phyloP scores from a whole-genome alignment of 257 asterid genomes.

The Solanum chaucha region DNA sequence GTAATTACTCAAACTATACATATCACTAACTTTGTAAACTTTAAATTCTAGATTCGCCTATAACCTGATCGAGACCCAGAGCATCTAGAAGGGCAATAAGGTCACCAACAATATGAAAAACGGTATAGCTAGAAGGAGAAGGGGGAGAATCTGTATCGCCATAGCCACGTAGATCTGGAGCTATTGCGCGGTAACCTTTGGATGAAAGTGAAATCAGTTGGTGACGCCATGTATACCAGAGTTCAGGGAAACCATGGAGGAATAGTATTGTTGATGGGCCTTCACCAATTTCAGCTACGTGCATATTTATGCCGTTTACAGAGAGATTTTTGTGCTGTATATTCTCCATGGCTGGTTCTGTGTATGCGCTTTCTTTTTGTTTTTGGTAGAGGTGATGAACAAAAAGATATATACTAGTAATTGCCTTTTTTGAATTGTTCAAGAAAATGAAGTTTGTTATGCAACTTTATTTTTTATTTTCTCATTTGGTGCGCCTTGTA shows the following conservation, averaged over 20 bases:
- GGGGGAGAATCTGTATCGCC: slow-evolving; percentile 89
- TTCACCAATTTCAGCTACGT: slow-evolving; percentile 74
- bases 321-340: slow-evolving; percentile 43
- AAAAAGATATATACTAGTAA: background rate
- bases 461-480: too few relatives aligned
- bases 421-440: background rate
- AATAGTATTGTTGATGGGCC: slow-evolving; percentile 70
- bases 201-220: slow-evolving; percentile 75
- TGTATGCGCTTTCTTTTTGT: background rate
- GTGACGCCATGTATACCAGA: slow-evolving; percentile 98
- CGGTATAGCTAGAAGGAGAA: slow-evolving; percentile 55
- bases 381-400: background rate
- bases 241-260: slow-evolving; percentile 97
- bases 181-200: slow-evolving; percentile 69
- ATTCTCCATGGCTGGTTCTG: slow-evolving; percentile 42
- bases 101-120: slow-evolving; percentile 68
- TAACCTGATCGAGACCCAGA: slow-evolving; percentile 34
- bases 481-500: fast-evolving
- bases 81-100: slow-evolving; percentile 53
- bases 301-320: slow-evolving; percentile 70
- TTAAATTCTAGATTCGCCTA: background rate
- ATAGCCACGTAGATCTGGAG: slow-evolving; percentile 93
- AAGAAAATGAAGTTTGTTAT: background rate
- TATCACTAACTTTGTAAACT: background rate
- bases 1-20: background rate